A percentile compares a stretch with the other conserved stretches of the same genome.
Conservation (phyloP, 768 basidiomycete species). For the Naganishia vaughanmartiniae region DNA sequence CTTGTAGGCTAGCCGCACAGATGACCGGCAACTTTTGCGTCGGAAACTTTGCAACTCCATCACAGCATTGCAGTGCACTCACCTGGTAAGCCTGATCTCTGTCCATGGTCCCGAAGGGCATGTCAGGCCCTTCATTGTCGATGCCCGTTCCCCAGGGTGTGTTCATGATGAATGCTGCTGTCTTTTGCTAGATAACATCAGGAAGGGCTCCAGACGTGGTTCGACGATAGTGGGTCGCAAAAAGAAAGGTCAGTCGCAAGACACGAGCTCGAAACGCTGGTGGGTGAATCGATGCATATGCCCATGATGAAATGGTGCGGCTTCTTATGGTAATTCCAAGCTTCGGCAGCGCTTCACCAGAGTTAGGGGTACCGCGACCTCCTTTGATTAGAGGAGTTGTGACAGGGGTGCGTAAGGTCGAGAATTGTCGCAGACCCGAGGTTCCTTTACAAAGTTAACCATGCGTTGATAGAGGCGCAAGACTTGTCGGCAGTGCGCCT, state of each 20-base stretch:
- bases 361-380: neutral
- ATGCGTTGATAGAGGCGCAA: no score
- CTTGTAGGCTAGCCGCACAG: constrained; percentile 18
- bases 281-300: no score
- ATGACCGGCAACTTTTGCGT: neutral
- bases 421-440: no score
- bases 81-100: constrained; percentile 25
- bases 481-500: no score
- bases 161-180: constrained; percentile 23
- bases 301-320: no score
- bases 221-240: neutral
- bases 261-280: no score
- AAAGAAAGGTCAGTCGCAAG: neutral
- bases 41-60: neutral
- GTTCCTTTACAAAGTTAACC: no score
- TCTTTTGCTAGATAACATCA: neutral
- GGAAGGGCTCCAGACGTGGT: neutral
- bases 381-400: neutral
- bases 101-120: constrained; percentile 27
- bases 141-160: constrained; percentile 27
- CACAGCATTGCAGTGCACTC: neutral
- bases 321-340: no score
- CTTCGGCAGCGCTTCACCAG: neutral
- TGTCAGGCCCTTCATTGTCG: constrained; percentile 2
- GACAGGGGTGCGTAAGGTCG: neutral